A percentile compares a stretch with the other conserved stretches of the same genome.
Evolutionary conservation across 768 basidiomycete genomes (phyloP).

Genomic region (Boletus subparvulus): DNA sequence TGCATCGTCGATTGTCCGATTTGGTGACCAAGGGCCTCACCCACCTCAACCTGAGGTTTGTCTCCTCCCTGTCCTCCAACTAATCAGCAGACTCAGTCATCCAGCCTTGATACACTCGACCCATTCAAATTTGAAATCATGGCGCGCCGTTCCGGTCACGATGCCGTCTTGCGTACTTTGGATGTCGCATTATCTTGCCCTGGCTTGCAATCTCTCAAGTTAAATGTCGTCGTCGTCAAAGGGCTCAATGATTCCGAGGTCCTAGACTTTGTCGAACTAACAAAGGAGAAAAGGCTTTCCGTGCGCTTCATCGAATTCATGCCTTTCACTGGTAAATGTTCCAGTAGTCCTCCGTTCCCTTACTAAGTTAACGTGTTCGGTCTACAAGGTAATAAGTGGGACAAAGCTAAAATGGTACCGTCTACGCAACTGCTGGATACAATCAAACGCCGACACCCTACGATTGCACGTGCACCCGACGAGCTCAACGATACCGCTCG

Average conservation of each 20-base stretch:
- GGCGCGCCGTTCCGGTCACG: slow-evolving; percentile 75
- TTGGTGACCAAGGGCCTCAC: slow-evolving; percentile 72
- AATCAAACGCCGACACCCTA: slow-evolving; percentile 50
- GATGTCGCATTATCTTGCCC: slow-evolving; percentile 57
- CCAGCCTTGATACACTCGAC: slow-evolving; percentile 80
- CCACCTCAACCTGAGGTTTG: slow-evolving; percentile 66
- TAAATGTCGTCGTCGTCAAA: slow-evolving; percentile 83
- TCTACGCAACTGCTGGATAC: slow-evolving; percentile 60
- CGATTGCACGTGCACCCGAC: slow-evolving; percentile 57
- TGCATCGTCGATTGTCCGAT: slow-evolving; percentile 69
- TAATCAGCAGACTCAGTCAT: slow-evolving; percentile 5
- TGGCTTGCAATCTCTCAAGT: slow-evolving; percentile 61
- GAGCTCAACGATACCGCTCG: slow-evolving; percentile 79
- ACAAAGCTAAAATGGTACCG: slow-evolving; percentile 76
- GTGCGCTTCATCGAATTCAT: slow-evolving; percentile 93
- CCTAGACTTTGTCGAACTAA: slow-evolving; percentile 75
- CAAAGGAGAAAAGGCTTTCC: slow-evolving; percentile 58
- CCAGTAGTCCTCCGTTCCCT: background rate
- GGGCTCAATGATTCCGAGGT: slow-evolving; percentile 83
- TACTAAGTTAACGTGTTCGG: slow-evolving; percentile 1
- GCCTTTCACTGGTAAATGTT: slow-evolving; percentile 76
- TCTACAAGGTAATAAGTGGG: slow-evolving; percentile 77
- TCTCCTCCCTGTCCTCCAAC: background rate
- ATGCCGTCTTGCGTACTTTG: slow-evolving; percentile 68
- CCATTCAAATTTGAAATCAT: slow-evolving; percentile 87